phyloP scores from a whole-genome alignment of 1,284 basidiomycete genomes.

The Meira nashicola region DNA sequence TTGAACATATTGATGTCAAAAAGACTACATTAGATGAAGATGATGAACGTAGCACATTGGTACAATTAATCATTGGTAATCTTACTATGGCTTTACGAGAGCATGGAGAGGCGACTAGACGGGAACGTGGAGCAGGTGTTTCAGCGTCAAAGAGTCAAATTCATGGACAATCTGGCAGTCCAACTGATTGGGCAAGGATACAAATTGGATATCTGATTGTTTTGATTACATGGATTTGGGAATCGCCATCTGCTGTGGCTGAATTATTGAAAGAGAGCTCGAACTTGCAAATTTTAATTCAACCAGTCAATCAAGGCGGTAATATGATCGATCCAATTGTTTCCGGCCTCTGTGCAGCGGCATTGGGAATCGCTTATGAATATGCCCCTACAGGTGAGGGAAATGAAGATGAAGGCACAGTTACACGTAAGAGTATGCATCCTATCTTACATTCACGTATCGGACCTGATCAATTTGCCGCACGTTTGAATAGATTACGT shows the following conservation, averaged over 20 bases:
- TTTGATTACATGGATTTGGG: constrained; percentile 92
- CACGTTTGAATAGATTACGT: constrained; percentile 76
- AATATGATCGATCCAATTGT: constrained; percentile 77
- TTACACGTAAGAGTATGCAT: constrained; percentile 25
- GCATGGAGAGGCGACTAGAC: constrained; percentile 53
- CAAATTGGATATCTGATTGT: constrained; percentile 79
- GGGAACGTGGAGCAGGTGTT: constrained; percentile 34
- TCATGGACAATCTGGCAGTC: constrained; percentile 15
- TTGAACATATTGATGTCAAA: constrained; percentile 14
- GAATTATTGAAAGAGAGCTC: constrained; percentile 84
- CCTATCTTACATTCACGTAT: constrained; percentile 75
- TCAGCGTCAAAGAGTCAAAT: neutral
- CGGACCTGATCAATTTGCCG: constrained; percentile 80
- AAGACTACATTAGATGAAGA: constrained; percentile 55
- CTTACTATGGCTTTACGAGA: constrained; percentile 62
- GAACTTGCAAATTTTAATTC: constrained; percentile 71
- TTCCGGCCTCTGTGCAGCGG: constrained; percentile 83
- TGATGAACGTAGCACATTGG: constrained; percentile 56
- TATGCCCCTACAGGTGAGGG: constrained; percentile 19
- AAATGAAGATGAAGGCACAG: constrained; percentile 6
- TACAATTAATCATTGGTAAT: constrained; percentile 62
- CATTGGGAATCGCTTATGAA: constrained; percentile 81
- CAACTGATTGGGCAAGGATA: constrained; percentile 70
- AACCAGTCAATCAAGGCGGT: constrained; percentile 83
- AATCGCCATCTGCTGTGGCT: constrained; percentile 77